Conservation (phyloP, 148 eudicot genomes). For the Rheum nobile region DNA sequence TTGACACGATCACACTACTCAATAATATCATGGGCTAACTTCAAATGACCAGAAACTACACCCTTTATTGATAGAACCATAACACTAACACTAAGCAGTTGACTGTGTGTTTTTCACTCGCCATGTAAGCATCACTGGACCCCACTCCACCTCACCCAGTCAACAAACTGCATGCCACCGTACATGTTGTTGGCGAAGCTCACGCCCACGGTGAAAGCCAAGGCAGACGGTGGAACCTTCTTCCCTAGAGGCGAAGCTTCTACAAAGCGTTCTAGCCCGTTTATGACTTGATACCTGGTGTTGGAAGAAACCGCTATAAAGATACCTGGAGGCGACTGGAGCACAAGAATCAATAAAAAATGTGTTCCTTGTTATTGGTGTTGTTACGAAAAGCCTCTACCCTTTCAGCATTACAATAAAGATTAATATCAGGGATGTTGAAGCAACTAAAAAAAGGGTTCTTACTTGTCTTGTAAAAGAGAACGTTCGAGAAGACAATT, state of each 20-base stretch:
- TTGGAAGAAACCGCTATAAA: constrained; percentile 56
- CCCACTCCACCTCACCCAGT: constrained; percentile 53
- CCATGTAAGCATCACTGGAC: constrained; percentile 25
- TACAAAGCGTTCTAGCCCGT: constrained; percentile 38
- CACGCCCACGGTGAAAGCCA: too few relatives aligned
- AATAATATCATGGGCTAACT: background rate
- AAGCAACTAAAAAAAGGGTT: background rate
- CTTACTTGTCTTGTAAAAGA: background rate
- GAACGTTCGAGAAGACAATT: background rate
- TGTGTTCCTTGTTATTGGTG: background rate
- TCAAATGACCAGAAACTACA: background rate
- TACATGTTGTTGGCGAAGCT: too few relatives aligned
- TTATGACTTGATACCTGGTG: constrained; percentile 44
- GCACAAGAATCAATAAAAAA: background rate
- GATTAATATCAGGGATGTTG: too few relatives aligned
- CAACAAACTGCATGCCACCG: constrained; percentile 61
- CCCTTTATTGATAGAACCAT: background rate
- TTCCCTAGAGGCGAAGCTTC: constrained; percentile 49
- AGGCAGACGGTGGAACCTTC: constrained; percentile 42
- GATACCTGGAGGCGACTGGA: constrained; percentile 22
- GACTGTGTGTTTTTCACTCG: background rate
- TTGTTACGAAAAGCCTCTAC: too few relatives aligned
- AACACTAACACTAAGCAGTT: background rate
- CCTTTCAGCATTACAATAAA: background rate
- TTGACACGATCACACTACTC: background rate